Conservation (phyloP, 2,329 filamentous ascomycete species). For the Arachnopeziza araneosa region DNA sequence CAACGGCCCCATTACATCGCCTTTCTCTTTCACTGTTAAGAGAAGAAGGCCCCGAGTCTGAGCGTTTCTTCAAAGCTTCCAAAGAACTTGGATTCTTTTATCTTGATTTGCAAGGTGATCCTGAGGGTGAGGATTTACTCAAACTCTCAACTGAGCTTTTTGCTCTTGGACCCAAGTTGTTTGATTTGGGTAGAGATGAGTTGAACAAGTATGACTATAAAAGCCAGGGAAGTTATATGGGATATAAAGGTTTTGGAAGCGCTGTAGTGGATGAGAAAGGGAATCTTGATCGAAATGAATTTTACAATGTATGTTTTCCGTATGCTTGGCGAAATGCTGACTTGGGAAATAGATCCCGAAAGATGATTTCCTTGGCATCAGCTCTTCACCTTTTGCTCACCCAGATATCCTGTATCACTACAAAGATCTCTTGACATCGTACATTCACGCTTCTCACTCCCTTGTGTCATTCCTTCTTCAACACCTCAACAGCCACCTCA, state of each 20-base stretch:
- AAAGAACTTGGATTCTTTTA: slow-evolving; percentile 27
- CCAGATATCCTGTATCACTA: slow-evolving; percentile 20
- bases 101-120: slow-evolving; percentile 19
- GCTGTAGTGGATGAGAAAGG: slow-evolving; percentile 22
- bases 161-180: slow-evolving; percentile 17
- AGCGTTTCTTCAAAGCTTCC: slow-evolving; percentile 17
- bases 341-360: slow-evolving; percentile 18
- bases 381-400: slow-evolving; percentile 14
- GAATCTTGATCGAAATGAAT: slow-evolving; percentile 26
- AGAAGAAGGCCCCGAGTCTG: slow-evolving; percentile 8
- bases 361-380: slow-evolving; percentile 25
- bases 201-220: slow-evolving; percentile 49
- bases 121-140: slow-evolving; percentile 19
- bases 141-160: slow-evolving; percentile 18
- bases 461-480: slow-evolving; percentile 19
- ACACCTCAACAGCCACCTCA: slow-evolving; percentile 23
- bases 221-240: slow-evolving; percentile 19
- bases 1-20: slow-evolving; percentile 20
- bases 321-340: not conserved
- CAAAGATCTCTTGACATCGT: slow-evolving; percentile 13
- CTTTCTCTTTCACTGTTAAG: slow-evolving; percentile 17
- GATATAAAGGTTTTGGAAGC: slow-evolving; percentile 23
- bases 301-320: slow-evolving; percentile 21
- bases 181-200: slow-evolving; percentile 40
- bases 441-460: slow-evolving; percentile 17